Conservation (phyloP, 2,329 filamentous ascomycete species). For the Bertia moriformis region DNA sequence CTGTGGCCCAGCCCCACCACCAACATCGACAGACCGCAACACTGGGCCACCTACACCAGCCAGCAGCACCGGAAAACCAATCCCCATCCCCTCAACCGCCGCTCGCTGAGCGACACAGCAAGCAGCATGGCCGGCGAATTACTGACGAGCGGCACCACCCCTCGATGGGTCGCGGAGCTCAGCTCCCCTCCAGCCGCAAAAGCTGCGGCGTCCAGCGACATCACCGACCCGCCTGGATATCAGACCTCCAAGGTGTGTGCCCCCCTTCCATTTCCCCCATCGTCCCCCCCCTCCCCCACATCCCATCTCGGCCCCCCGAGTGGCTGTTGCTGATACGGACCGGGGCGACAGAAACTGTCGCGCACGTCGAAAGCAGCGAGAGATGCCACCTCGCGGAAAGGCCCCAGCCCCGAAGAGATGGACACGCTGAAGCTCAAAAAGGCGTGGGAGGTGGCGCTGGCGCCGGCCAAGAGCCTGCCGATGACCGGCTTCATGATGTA, state of each 20-base stretch:
- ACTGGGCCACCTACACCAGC: too few relatives aligned
- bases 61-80: too few relatives aligned
- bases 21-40: too few relatives aligned
- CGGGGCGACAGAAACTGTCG: too few relatives aligned
- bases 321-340: slow-evolving; percentile 3
- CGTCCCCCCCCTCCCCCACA: slow-evolving; percentile 1
- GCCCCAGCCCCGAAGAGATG: slow-evolving; percentile 70
- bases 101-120: too few relatives aligned
- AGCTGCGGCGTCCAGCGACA: slow-evolving; percentile 48
- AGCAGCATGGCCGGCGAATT: slow-evolving; percentile 9
- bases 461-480: slow-evolving; percentile 80
- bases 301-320: slow-evolving; percentile 2
- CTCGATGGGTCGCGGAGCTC: slow-evolving; percentile 73
- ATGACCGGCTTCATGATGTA: slow-evolving; percentile 99
- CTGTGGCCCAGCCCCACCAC: too few relatives aligned
- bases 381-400: slow-evolving; percentile 36
- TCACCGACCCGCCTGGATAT: slow-evolving; percentile 80
- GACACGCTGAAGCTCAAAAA: slow-evolving; percentile 96
- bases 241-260: slow-evolving; percentile 43
- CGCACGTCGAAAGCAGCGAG: slow-evolving; percentile 30
- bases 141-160: slow-evolving; percentile 26
- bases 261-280: slow-evolving; percentile 12
- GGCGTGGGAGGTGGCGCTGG: slow-evolving; percentile 92
- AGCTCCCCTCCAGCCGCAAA: slow-evolving; percentile 53
- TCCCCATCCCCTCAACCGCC: too few relatives aligned